Percentiles rank a stretch among this genome's conserved stretches.
Conservation (phyloP, 768 basidiomycete genomes). For the Amanita brunnescens region DNA sequence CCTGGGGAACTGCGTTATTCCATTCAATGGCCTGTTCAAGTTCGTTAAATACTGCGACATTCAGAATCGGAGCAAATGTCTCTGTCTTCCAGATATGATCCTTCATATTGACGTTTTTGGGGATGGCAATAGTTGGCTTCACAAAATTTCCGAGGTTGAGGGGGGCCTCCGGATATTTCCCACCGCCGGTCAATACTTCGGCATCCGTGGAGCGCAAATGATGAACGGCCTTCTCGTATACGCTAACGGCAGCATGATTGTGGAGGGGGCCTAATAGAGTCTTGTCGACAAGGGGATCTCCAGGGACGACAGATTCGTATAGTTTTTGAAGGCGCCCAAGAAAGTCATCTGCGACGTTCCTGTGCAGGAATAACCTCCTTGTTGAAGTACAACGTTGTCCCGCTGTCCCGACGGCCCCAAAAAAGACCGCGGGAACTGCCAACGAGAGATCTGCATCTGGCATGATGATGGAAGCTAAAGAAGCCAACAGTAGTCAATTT, state of each 20-base stretch:
- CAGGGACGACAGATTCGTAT: conserved; percentile 65
- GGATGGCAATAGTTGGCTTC: conserved; percentile 75
- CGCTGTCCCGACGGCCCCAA: conserved; percentile 82
- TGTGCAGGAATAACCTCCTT: conserved; percentile 83
- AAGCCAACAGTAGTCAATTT: conserved; percentile 5
- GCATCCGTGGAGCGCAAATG: conserved; percentile 59
- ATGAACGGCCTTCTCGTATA: conserved; percentile 54
- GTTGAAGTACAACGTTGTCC: conserved; percentile 87
- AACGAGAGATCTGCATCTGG: conserved; percentile 88
- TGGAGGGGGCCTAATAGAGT: conserved; percentile 89
- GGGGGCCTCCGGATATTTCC: conserved; percentile 38
- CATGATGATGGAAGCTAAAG: conserved; percentile 81
- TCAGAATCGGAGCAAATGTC: conserved; percentile 85
- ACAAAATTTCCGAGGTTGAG: conserved; percentile 79
- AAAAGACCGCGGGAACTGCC: conserved; percentile 86
- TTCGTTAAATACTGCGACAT: conserved; percentile 79
- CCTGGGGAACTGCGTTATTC: conserved; percentile 87
- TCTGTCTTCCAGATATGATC: conserved; percentile 69
- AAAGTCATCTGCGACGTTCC: conserved; percentile 67
- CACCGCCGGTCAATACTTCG: conserved; percentile 69
- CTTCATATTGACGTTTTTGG: conserved; percentile 42
- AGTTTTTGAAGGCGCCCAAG: conserved; percentile 63
- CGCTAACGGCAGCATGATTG: conserved; percentile 53
- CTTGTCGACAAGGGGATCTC: conserved; percentile 69
- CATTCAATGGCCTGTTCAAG: conserved; percentile 80